phyloP scores from a whole-genome alignment of 2,329 filamentous ascomycete genomes.

The Alternaria sp. region DNA sequence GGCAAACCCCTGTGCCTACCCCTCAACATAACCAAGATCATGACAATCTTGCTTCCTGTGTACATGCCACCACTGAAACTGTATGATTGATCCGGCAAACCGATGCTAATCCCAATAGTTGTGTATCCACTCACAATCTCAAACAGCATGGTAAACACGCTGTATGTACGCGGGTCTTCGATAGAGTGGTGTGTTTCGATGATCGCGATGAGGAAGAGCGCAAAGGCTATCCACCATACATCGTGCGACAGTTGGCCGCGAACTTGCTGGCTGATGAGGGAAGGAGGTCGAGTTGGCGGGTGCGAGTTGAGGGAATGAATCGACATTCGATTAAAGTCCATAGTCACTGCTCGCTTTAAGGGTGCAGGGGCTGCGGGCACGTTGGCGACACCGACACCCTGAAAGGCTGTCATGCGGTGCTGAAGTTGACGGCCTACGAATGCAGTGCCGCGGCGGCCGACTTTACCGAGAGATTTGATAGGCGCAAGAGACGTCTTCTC shows the following conservation, averaged over 20 bases:
- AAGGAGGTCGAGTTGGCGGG: conserved; percentile 19
- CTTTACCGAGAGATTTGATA: conserved; percentile 6
- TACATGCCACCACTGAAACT: conserved; percentile 31
- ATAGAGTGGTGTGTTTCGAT: conserved; percentile 32
- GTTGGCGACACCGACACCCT: conserved; percentile 28
- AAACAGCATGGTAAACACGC: conserved; percentile 28
- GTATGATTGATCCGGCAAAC: conserved; percentile 26
- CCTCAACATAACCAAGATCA: conserved; percentile 26
- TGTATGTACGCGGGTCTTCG: conserved; percentile 25
- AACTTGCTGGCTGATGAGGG: conserved; percentile 28
- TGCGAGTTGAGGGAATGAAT: conserved; percentile 24
- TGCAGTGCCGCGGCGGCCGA: conserved; percentile 23
- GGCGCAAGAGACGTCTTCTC: conserved; percentile 15
- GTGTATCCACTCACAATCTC: conserved; percentile 32
- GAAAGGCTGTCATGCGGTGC: conserved; percentile 28
- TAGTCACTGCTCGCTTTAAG: conserved; percentile 13
- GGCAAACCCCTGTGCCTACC: conserved; percentile 28
- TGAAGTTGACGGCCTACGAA: conserved; percentile 30
- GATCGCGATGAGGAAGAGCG: conserved; percentile 29
- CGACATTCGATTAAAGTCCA: conserved; percentile 27
- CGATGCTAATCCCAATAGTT: conserved; percentile 29
- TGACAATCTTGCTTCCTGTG: conserved; percentile 27
- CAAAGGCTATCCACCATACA: conserved; percentile 31
- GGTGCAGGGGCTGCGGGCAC: conserved; percentile 12
- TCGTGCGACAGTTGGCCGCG: conserved; percentile 31